Base-by-base conservation (phyloP, 129 eudicot genomes). In the Logfia minima region DNA sequence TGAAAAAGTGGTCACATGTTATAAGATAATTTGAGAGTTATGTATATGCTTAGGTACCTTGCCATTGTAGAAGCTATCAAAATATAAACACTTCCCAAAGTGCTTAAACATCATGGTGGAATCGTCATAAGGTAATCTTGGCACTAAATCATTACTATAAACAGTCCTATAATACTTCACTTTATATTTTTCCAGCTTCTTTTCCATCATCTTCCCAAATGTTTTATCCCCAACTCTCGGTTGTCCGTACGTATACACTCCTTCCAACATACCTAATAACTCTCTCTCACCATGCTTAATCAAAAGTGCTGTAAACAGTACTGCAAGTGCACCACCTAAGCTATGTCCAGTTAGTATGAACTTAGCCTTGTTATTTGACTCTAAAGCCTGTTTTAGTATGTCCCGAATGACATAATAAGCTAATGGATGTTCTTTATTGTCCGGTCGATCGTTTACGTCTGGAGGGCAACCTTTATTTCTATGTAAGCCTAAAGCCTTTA, bases 191-290 rank as follows among this genome's bases (percentile, higher is more conserved):
- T 1, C 4, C 3, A 88, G 41, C 4, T 61, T 29, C 9, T 51
- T 68, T 29, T 51, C 26, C 87, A 88, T 79, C 14, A 16, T 77
- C 9, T 78, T 35, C 4, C 86, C 88, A 63, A 85, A 85, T 21
- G 62, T 41, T 5, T 79, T 67, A 71, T 88, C 83, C 7, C 92
- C 92, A 18, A 85, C 89, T n/a, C 89, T 78, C 8, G 92, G 89
- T 52, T 88, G 92, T 41, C 92, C 89, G 74, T 74, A 88, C 2
- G 92, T 88, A 62, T 88, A 88, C 5, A 88, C 75, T 18, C 83
- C 87, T n/a, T 78, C 84, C n/a, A 88, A 31, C 59, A 86, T 83
- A 34, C 83, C 64, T 71, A 88, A 60, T 23, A 88, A 17, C 28
- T 23, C 66, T 6, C 28, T 31, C 73, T 88, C 92, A 1, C 72